A percentile compares a stretch with the other conserved stretches of the same genome.
phyloP scores from a whole-genome alignment of 176 grass and related monocot species.

The Oryza meyeriana region DNA sequence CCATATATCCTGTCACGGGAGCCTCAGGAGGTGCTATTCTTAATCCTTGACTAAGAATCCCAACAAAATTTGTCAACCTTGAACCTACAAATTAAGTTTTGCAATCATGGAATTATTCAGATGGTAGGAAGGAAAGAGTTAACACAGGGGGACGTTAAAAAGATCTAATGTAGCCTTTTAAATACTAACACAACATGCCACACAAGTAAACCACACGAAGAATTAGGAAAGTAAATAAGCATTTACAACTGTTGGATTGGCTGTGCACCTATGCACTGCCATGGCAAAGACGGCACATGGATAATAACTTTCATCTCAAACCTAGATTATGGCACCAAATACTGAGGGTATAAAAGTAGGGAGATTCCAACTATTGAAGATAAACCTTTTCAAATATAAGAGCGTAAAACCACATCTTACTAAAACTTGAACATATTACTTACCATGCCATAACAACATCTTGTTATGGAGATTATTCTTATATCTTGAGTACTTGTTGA shows the following conservation, averaged over 20 bases:
- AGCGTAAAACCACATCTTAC: background rate
- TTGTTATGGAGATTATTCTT: constrained; percentile 81
- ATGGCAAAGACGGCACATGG: background rate
- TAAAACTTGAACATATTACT: constrained; percentile 17
- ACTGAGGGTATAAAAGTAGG: background rate
- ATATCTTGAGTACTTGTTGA: constrained; percentile 66
- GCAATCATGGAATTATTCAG: background rate
- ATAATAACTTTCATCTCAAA: background rate
- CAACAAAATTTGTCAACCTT: constrained; percentile 93
- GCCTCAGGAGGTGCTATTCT: constrained; percentile 95
- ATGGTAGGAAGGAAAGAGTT: background rate
- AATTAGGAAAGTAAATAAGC: background rate
- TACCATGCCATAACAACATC: constrained; percentile 98
- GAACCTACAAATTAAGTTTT: constrained; percentile 62
- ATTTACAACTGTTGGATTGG: background rate
- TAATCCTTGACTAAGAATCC: constrained; percentile 96
- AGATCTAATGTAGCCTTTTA: background rate
- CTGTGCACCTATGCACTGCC: background rate
- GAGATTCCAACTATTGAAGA: background rate
- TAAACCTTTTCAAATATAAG: background rate
- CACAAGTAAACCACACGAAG: background rate
- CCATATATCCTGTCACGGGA: constrained; percentile 93
- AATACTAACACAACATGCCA: background rate
- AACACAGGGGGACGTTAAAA: background rate
- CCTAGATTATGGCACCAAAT: background rate